Evolutionary conservation across 345 rosid genomes (phyloP).

Genomic region (Toxicodendron radicans): DNA sequence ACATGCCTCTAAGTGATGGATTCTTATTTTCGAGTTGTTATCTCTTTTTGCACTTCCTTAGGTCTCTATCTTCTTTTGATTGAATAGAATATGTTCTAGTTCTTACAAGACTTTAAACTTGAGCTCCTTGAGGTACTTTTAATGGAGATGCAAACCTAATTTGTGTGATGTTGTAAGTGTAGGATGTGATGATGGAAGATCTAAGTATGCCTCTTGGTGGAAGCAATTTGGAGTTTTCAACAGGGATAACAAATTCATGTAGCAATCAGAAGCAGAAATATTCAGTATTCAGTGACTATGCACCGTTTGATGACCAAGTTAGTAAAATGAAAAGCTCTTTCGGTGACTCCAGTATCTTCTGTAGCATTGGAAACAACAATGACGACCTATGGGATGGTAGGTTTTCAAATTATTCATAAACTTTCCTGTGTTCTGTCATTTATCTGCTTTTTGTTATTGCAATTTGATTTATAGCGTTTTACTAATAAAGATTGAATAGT

Average conservation of each 20-base stretch:
- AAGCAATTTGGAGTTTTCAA: slow-evolving; percentile 34
- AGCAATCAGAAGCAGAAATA: slow-evolving; percentile 29
- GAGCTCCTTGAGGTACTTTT: slow-evolving; percentile 5
- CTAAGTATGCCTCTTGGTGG: slow-evolving; percentile 33
- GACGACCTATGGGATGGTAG: slow-evolving; percentile 56
- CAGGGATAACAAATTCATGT: slow-evolving; percentile 28
- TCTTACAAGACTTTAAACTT: slow-evolving; percentile 1
- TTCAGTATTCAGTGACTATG: slow-evolving; percentile 26
- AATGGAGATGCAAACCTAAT: slow-evolving; percentile 12
- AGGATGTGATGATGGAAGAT: slow-evolving; percentile 59
- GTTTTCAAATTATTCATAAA: neutral
- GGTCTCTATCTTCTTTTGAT: neutral
- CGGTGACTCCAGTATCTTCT: slow-evolving; percentile 22
- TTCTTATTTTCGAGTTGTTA: no score
- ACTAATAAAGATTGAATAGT: slow-evolving; percentile 17
- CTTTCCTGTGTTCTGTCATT: slow-evolving; percentile 11
- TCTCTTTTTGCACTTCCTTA: neutral
- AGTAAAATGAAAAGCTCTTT: slow-evolving; percentile 37
- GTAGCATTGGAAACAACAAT: slow-evolving; percentile 17
- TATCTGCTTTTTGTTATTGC: slow-evolving; percentile 9
- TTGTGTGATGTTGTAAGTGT: slow-evolving; percentile 15
- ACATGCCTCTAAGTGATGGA: no score
- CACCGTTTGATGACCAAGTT: slow-evolving; percentile 29
- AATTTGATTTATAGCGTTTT: neutral
- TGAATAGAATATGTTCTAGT: neutral